Conservation (phyloP, 108 stramenopile genomes). For the Cylindrotheca fusiformis region DNA sequence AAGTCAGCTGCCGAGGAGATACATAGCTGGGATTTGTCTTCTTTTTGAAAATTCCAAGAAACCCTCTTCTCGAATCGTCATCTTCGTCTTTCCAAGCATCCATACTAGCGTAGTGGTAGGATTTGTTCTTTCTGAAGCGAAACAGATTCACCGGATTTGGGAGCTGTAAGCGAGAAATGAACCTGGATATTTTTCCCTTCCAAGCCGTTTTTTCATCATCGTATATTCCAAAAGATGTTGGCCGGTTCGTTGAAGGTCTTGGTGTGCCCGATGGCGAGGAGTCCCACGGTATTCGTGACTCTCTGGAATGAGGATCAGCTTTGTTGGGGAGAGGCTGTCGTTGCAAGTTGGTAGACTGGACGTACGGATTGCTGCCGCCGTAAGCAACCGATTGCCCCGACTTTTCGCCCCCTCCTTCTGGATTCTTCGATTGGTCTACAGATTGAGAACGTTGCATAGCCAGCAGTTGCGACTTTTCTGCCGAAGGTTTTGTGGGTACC, state of each 20-base stretch:
- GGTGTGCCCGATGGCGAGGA: constrained; percentile 1
- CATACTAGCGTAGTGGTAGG: constrained; percentile 23
- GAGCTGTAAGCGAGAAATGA: constrained; percentile 5
- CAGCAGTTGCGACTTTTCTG: background rate
- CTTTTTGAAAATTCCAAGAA: constrained; percentile 20
- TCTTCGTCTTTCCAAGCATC: constrained; percentile 42
- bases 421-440: background rate
- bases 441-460: background rate
- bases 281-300: constrained; percentile 21
- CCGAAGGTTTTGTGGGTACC: background rate
- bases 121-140: constrained; percentile 5
- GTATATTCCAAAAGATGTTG: constrained; percentile 4
- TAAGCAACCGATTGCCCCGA: background rate
- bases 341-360: background rate
- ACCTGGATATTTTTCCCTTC: background rate
- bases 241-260: background rate
- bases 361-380: constrained; percentile 1
- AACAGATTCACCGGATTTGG: constrained; percentile 20
- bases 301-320: constrained; percentile 8
- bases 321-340: constrained; percentile 2
- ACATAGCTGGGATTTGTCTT: background rate
- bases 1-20: background rate
- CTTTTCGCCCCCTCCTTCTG: background rate
- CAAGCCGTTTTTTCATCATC: constrained; percentile 21
- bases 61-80: constrained; percentile 9